Percentiles rank a stretch among this genome's conserved stretches.
phyloP scores from a whole-genome alignment of 257 asterid genomes.

The Solanum appendiculatum region DNA sequence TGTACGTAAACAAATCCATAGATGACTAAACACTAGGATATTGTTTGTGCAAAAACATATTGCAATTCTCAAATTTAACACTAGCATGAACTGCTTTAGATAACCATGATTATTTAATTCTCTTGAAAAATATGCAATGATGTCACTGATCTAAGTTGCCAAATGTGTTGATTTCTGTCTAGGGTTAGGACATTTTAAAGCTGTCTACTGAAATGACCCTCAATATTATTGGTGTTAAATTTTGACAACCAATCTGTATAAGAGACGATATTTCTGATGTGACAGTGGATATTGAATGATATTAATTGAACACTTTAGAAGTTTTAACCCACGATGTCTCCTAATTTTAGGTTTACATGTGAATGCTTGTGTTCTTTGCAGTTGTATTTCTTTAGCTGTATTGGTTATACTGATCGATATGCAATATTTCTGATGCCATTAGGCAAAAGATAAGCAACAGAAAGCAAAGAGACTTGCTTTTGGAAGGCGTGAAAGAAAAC shows the following conservation, averaged over 20 bases:
- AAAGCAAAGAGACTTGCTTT: constrained; percentile 5
- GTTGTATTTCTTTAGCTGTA: not conserved
- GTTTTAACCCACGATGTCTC: not conserved
- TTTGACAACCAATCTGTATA: not conserved
- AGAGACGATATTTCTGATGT: not conserved
- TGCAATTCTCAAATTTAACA: not conserved
- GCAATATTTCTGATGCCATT: constrained; percentile 6
- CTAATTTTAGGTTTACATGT: not conserved
- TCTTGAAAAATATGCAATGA: not conserved
- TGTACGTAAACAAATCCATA: not conserved
- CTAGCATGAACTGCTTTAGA: not conserved
- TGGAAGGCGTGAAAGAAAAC: constrained; percentile 17
- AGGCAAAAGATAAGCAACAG: not conserved
- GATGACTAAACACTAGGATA: not conserved
- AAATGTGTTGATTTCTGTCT: not conserved
- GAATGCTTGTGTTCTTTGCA: not conserved
- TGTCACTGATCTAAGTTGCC: not conserved
- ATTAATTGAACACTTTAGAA: not conserved
- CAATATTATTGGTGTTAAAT: not conserved
- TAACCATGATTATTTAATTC: not conserved
- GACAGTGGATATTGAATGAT: not conserved
- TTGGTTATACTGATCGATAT: not conserved
- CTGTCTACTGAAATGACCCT: not conserved
- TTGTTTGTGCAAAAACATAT: not conserved
- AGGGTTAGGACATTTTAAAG: not conserved